Evolutionary conservation across 2,329 filamentous ascomycete genomes (phyloP).

Genomic region (Paraphaeosphaeria minitans): DNA sequence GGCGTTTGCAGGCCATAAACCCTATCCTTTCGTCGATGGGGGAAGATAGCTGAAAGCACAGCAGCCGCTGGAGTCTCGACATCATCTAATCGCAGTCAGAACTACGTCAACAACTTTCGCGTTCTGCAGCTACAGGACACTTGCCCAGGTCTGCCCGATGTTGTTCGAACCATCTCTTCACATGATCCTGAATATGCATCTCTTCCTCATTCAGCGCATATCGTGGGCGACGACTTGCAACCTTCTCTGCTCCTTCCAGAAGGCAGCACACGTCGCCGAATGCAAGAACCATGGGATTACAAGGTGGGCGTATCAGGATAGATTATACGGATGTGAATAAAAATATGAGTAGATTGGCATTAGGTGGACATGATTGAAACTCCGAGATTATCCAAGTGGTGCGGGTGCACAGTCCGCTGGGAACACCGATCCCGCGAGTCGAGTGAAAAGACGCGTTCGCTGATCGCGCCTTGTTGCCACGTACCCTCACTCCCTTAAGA

Average conservation of each 20-base stretch:
- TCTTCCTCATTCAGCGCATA: constrained; percentile 40
- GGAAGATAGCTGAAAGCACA: constrained; percentile 76
- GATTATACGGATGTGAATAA: not conserved
- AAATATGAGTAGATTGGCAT: not conserved
- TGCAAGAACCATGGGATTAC: constrained; percentile 63
- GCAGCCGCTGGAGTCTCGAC: constrained; percentile 64
- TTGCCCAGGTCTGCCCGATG: constrained; percentile 62
- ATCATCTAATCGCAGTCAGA: constrained; percentile 44
- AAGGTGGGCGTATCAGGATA: not conserved
- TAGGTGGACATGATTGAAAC: not conserved
- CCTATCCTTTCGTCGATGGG: constrained; percentile 75
- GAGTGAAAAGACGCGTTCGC: not conserved
- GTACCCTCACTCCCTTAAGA: no score
- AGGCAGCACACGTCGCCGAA: constrained; percentile 77
- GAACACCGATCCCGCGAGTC: not conserved
- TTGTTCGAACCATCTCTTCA: constrained; percentile 70
- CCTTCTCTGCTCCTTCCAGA: constrained; percentile 68
- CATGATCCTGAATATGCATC: constrained; percentile 39
- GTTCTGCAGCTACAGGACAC: not conserved
- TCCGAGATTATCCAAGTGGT: not conserved
- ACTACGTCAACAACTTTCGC: not conserved
- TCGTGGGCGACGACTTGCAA: constrained; percentile 50
- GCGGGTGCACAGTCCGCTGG: not conserved
- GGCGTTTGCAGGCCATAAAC: constrained; percentile 72
- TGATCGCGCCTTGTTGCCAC: not conserved